phyloP scores from a whole-genome alignment of 1,284 basidiomycete genomes.

The Boletellus deceptivus region DNA sequence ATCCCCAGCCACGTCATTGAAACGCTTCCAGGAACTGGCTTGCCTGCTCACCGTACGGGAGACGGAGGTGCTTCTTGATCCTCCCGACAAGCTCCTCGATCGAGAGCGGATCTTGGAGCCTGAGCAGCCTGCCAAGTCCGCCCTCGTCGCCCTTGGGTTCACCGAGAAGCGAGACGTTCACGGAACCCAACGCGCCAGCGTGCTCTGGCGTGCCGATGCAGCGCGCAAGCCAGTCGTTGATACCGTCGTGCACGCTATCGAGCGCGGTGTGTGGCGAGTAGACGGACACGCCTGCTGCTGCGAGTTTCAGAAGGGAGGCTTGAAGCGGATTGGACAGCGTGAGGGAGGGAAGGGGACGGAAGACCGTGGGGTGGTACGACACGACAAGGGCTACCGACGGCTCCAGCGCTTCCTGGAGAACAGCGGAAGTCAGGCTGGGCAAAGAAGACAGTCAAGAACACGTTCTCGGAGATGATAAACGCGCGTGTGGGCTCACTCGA shows the following conservation, averaged over 20 bases:
- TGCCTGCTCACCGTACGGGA: conserved; percentile 54
- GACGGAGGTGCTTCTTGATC: conserved; percentile 67
- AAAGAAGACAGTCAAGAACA: conserved; percentile 12
- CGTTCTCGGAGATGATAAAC: conserved; percentile 6
- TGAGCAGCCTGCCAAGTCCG: conserved; percentile 71
- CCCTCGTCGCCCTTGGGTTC: conserved; percentile 46
- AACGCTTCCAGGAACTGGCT: conserved; percentile 14
- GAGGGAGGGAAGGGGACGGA: conserved; percentile 75
- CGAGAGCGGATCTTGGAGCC: conserved; percentile 51
- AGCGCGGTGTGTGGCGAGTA: conserved; percentile 88
- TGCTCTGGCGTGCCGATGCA: conserved; percentile 34
- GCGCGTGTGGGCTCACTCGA: conserved; percentile 60
- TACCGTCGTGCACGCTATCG: conserved; percentile 78
- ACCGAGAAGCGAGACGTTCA: conserved; percentile 37
- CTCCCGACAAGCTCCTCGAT: conserved; percentile 61
- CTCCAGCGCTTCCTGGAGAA: conserved; percentile 72
- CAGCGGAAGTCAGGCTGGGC: conserved; percentile 72
- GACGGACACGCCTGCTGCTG: conserved; percentile 79
- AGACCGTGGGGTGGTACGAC: conserved; percentile 90
- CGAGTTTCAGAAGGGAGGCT: conserved; percentile 74
- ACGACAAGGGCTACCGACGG: conserved; percentile 68
- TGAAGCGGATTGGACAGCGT: conserved; percentile 82
- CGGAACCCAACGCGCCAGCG: conserved; percentile 17
- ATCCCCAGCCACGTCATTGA: conserved; percentile 13
- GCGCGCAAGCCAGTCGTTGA: conserved; percentile 81